Base-by-base conservation (phyloP, 768 basidiomycete genomes). In the Trametes maxima region DNA sequence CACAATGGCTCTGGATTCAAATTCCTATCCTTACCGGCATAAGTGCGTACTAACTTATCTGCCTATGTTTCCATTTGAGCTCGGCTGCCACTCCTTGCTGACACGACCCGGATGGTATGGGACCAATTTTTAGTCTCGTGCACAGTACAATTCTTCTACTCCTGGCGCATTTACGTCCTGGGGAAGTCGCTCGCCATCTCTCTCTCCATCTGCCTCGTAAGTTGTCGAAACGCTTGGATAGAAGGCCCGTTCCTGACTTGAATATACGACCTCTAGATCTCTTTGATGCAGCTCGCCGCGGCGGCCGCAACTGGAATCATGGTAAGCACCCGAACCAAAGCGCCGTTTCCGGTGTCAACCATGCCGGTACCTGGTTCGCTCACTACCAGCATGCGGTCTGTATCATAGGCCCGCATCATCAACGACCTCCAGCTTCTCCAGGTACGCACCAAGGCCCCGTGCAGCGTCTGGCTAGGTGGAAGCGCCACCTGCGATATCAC, bases 91-190 rank as follows among this genome's bases (percentile, higher is more conserved):
- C 25, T 22, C 4, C 24, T 25, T 57, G 6, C 19, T 10, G 5
- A 11, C 14, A 28, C 7, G 19, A 17, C 17, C 2, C 28, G 4
- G 28, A 8, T 33, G 28, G 28, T 3, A 33, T 33, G 28, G 28
- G 28, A 3, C 3, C 28, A 8, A 33, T 10, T 33, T 28, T 19
- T 24, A 58, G 57, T 58, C 2, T 58, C 48, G 6, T 36, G 47
- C 37, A n/a, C 46, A 5, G 63, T 60, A 13, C 63, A 65, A 37
- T 14, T 42, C 8, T 60, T 60, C 50, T 65, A 52, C 45, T 54
- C 59, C 6, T 65, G 63, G 63, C 25, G 63, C 36, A 54, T 60
- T 17, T 53, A 36, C 21, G 35, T 60, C 11, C 28, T 60, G 19
- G 46, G 44, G 13, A 28, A 25, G 3, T 44, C 22, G 17, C 6